Evolutionary conservation across 2,329 filamentous ascomycete species (phyloP).

Genomic region (Chaetomiaceae sp.): DNA sequence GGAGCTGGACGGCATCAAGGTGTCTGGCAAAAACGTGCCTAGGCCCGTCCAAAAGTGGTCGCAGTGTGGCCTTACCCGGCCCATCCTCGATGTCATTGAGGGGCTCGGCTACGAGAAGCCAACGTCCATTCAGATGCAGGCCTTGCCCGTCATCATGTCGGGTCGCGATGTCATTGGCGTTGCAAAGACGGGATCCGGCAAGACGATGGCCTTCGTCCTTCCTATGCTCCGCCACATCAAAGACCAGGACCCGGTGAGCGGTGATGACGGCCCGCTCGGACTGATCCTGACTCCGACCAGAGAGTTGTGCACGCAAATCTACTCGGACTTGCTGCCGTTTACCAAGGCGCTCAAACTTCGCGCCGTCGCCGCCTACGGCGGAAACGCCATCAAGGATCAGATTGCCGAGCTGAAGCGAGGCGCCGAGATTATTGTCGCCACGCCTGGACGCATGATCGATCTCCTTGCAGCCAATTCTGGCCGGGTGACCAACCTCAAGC

Average conservation of each 20-base stretch:
- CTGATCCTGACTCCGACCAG: slow-evolving; percentile 92
- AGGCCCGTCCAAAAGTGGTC: slow-evolving; percentile 97
- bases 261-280: slow-evolving; percentile 80
- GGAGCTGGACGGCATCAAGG: slow-evolving; percentile 93
- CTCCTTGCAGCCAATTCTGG: slow-evolving; percentile 88
- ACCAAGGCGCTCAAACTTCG: slow-evolving; percentile 79
- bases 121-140: slow-evolving; percentile 92
- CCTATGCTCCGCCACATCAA: slow-evolving; percentile 99
- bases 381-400: slow-evolving; percentile 93
- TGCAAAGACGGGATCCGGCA: slow-evolving; percentile 95
- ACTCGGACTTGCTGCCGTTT: slow-evolving; percentile 91
- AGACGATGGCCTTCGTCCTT: slow-evolving; percentile 90
- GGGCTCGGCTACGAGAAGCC: slow-evolving; percentile 80
- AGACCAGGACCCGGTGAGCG: slow-evolving; percentile 77
- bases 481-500: slow-evolving; percentile 83
- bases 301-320: slow-evolving; percentile 90
- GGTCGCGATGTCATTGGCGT: slow-evolving; percentile 94
- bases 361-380: slow-evolving; percentile 89
- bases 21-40: slow-evolving; percentile 80
- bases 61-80: slow-evolving; percentile 83
- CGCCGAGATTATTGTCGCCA: slow-evolving; percentile 91
- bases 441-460: slow-evolving; percentile 93
- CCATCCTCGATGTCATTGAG: slow-evolving; percentile 80
- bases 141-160: slow-evolving; percentile 91
- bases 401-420: slow-evolving; percentile 95